Evolutionary conservation across 805 yeast genomes (phyloP).

Genomic region (Metschnikowia hibisci): DNA sequence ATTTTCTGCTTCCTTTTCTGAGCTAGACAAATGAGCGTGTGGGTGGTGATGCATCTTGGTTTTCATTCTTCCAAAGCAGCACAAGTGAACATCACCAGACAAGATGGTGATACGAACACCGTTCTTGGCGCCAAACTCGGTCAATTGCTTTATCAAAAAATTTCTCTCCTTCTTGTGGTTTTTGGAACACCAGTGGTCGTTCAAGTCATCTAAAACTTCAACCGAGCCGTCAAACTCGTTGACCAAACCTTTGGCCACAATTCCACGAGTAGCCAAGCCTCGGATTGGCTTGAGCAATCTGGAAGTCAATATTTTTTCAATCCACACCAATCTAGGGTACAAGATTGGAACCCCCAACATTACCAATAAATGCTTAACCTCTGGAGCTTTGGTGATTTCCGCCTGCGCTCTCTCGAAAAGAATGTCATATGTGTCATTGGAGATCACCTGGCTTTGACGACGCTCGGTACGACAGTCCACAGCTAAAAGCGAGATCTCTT

Average conservation of each 20-base stretch:
- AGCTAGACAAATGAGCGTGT: slow-evolving; percentile 29
- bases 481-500: slow-evolving; percentile 66
- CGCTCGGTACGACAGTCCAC: slow-evolving; percentile 94
- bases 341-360: slow-evolving; percentile 94
- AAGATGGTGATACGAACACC: slow-evolving; percentile 78
- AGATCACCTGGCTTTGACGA: slow-evolving; percentile 53
- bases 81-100: slow-evolving; percentile 91
- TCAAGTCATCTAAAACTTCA: slow-evolving; percentile 86
- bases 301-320: slow-evolving; percentile 71
- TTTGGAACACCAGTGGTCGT: slow-evolving; percentile 95
- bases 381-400: slow-evolving; percentile 54
- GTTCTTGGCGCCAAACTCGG: slow-evolving; percentile 58
- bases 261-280: slow-evolving; percentile 53
- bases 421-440: slow-evolving; percentile 50
- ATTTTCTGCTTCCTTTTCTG: slow-evolving; percentile 35
- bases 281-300: slow-evolving; percentile 57
- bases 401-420: slow-evolving; percentile 56
- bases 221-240: slow-evolving; percentile 91
- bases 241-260: slow-evolving; percentile 64
- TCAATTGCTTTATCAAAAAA: slow-evolving; percentile 53
- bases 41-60: slow-evolving; percentile 47
- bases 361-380: slow-evolving; percentile 71
- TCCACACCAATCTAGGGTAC: slow-evolving; percentile 90
- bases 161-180: slow-evolving; percentile 87
- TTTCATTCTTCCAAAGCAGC: slow-evolving; percentile 75